Evolutionary conservation across 1,139 yeast species (phyloP).

Genomic region (Yamadazyma songkhlaensis): DNA sequence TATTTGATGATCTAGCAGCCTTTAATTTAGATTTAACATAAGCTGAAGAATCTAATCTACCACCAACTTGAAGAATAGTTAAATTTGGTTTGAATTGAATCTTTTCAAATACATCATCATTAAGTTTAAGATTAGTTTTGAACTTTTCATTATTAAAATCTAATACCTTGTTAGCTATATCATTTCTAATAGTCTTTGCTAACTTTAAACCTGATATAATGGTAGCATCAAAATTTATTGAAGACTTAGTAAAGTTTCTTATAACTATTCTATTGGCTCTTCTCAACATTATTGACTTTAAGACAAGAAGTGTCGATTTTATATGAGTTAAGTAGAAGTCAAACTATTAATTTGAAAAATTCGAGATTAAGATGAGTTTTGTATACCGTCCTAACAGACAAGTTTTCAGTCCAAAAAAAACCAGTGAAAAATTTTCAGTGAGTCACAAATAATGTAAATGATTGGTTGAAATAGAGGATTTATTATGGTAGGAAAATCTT

Average conservation of each 20-base stretch:
- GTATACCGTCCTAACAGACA: too few species aligned
- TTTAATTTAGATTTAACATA: slow-evolving; percentile 73
- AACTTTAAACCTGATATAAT: slow-evolving; percentile 44
- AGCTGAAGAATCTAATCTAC: slow-evolving; percentile 73
- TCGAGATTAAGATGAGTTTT: too few species aligned
- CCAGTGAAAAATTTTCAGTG: too few species aligned
- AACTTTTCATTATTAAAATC: slow-evolving; percentile 32
- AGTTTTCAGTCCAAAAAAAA: too few species aligned
- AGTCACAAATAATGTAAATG: too few species aligned
- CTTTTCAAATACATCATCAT: slow-evolving; percentile 19
- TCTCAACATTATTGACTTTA: slow-evolving; percentile 2
- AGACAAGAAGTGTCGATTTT: neutral
- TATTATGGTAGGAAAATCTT: too few species aligned
- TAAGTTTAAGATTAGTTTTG: slow-evolving; percentile 5
- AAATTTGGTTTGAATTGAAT: slow-evolving; percentile 58
- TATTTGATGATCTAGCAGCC: slow-evolving; percentile 69
- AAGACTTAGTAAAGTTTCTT: slow-evolving; percentile 2
- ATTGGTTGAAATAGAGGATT: too few species aligned
- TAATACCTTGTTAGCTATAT: slow-evolving; percentile 43
- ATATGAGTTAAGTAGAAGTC: too few species aligned
- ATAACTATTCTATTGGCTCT: slow-evolving; percentile 1
- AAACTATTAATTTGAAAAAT: too few species aligned
- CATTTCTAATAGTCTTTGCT: slow-evolving; percentile 36
- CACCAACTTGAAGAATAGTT: slow-evolving; percentile 73
- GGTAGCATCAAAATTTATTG: slow-evolving; percentile 4